A percentile compares a stretch with the other conserved stretches of the same genome.
These are phyloP conservation scores for Rugonectria rugulosa DNA, from an alignment of 2,329 filamentous ascomycete species.

Conservation along the genomic window DNA sequence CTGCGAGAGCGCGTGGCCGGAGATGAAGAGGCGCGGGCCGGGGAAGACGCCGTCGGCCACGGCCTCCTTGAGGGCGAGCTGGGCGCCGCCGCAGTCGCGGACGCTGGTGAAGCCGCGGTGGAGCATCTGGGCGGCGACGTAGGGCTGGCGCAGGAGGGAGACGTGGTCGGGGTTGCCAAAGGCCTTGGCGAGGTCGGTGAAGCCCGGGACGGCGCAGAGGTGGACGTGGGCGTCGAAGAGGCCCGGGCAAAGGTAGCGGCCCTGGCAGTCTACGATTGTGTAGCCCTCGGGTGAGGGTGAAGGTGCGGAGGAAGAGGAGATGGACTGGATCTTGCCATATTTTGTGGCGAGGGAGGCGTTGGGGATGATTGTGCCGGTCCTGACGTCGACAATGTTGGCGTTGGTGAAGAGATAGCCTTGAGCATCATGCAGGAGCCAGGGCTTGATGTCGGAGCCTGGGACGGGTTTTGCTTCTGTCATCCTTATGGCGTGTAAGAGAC, in stretches of 20 bases:
- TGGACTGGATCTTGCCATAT: constrained; percentile 44
- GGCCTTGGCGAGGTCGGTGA: constrained; percentile 34
- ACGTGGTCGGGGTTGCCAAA: constrained; percentile 44
- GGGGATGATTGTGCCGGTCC: constrained; percentile 41
- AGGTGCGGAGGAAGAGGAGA: constrained; percentile 25
- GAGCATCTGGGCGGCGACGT: constrained; percentile 57
- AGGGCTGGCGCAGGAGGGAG: constrained; percentile 54
- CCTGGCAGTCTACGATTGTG: constrained; percentile 31
- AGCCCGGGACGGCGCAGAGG: constrained; percentile 41
- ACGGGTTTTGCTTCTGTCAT: constrained; percentile 13
- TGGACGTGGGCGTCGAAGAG: constrained; percentile 45
- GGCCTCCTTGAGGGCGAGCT: constrained; percentile 60
- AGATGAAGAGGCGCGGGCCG: constrained; percentile 63
- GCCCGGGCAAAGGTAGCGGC: constrained; percentile 40
- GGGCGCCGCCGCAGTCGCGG: constrained; percentile 65
- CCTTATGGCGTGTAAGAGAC: neutral
- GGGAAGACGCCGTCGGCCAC: constrained; percentile 60
- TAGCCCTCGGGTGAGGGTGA: neutral
- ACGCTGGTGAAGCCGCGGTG: constrained; percentile 64
- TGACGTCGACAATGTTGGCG: constrained; percentile 53
- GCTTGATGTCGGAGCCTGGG: constrained; percentile 26
- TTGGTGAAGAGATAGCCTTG: constrained; percentile 48
- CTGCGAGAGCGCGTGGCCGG: constrained; percentile 61
- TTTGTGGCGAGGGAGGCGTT: constrained; percentile 45
- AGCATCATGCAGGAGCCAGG: constrained; percentile 27